Percentiles rank a stretch among this genome's conserved stretches.
Conservation (phyloP, 106 monocot genomes). For the Chionographis japonica region DNA sequence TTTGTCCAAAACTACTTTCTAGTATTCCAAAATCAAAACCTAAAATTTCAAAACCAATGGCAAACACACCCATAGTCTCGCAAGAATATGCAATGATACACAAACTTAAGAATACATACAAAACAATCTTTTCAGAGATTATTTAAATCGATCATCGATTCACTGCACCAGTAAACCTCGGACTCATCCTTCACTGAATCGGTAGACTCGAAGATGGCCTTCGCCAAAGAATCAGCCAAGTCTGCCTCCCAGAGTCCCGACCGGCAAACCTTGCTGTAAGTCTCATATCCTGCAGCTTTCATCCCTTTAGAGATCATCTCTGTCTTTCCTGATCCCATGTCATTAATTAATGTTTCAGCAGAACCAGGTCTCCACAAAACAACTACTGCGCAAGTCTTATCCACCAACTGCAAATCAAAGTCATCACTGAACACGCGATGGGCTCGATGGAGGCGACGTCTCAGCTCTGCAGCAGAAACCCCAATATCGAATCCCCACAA, state of each 20-base stretch:
- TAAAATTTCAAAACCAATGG: too few relatives aligned
- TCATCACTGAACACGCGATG: conserved; percentile 51
- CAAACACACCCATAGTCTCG: too few relatives aligned
- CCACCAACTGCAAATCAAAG: conserved; percentile 57
- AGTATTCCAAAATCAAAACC: too few relatives aligned
- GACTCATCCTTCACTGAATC: conserved; percentile 8
- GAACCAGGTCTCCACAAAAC: conserved; percentile 26
- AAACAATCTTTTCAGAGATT: conserved; percentile 28
- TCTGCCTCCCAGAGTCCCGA: conserved; percentile 52
- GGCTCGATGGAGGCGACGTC: conserved; percentile 22
- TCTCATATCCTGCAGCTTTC: conserved; percentile 54
- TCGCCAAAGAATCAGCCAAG: conserved; percentile 72
- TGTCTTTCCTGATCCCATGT: conserved; percentile 23
- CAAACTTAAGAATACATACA: too few relatives aligned
- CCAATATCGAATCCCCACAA: conserved; percentile 54
- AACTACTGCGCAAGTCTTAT: conserved; percentile 54
- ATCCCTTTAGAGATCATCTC: conserved; percentile 51
- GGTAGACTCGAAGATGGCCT: conserved; percentile 9
- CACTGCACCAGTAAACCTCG: conserved; percentile 51
- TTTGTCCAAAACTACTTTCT: too few relatives aligned
- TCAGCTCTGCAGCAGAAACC: conserved; percentile 31
- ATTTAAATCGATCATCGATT: conserved; percentile 46
- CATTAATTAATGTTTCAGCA: conserved; percentile 39
- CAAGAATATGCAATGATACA: too few relatives aligned
- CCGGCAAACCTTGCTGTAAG: conserved; percentile 59